phyloP scores from a whole-genome alignment of 306 rosid genomes.

The Quercus dentata region DNA sequence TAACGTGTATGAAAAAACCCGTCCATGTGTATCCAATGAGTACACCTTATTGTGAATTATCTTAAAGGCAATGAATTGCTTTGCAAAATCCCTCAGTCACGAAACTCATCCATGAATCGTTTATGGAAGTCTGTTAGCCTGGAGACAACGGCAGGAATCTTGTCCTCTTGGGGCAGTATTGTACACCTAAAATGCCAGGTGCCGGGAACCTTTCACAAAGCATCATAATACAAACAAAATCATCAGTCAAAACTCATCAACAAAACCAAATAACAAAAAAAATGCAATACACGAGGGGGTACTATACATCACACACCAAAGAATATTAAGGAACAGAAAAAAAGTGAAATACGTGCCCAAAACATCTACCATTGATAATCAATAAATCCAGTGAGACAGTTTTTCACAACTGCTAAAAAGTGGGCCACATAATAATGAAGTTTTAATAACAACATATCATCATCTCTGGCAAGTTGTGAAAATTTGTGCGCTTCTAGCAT shows the following conservation, averaged over 20 bases:
- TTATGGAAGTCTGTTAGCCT: slow-evolving; percentile 83
- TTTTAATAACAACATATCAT: no score
- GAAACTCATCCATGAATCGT: slow-evolving; percentile 71
- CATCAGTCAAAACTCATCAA: background rate
- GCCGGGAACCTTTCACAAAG: slow-evolving; percentile 69
- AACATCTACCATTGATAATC: no score
- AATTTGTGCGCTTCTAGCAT: no score
- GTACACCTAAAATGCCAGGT: slow-evolving; percentile 99
- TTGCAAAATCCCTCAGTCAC: slow-evolving; percentile 30
- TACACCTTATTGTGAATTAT: slow-evolving; percentile 15
- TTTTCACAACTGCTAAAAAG: no score
- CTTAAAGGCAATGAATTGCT: background rate
- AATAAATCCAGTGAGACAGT: no score
- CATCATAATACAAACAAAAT: slow-evolving; percentile 4
- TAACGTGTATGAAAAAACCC: slow-evolving; percentile 1
- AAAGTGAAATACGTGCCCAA: background rate
- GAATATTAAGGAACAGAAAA: background rate
- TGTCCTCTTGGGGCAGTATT: slow-evolving; percentile 93
- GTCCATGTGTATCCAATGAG: slow-evolving; percentile 5
- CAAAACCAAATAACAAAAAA: background rate
- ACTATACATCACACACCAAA: background rate
- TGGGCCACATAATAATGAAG: no score
- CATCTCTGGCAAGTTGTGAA: no score
- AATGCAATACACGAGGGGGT: background rate
- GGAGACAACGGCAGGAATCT: slow-evolving; percentile 74